Conservation (phyloP, 108 stramenopile species). For the Cyclotella choctawhatcheeana region DNA sequence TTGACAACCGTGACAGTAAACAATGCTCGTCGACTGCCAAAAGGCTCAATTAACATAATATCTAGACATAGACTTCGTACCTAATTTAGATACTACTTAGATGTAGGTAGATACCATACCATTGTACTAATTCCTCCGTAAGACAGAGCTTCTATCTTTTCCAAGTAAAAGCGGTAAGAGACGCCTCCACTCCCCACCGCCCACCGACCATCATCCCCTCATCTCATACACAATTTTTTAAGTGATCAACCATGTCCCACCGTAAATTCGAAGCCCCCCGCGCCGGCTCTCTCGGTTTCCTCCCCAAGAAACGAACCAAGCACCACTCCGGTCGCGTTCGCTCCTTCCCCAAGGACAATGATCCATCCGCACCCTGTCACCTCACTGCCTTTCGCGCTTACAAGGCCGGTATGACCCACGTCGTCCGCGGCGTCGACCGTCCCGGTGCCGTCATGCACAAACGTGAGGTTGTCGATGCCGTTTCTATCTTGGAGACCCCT, state of each 20-base stretch:
- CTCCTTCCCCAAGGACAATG: slow-evolving; percentile 96
- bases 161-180: too few species aligned
- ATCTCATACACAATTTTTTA: too few species aligned
- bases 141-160: too few species aligned
- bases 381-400: slow-evolving; percentile 99
- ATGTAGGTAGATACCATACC: too few species aligned
- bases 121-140: too few species aligned
- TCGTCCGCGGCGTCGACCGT: slow-evolving; percentile 97
- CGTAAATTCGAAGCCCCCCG: slow-evolving; percentile 99
- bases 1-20: too few species aligned
- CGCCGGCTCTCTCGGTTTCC: slow-evolving; percentile 94
- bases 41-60: too few species aligned
- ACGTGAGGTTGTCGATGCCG: slow-evolving; percentile 99
- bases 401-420: slow-evolving; percentile 99
- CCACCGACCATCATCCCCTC: too few species aligned
- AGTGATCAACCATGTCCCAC: slow-evolving; percentile 91
- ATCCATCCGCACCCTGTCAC: slow-evolving; percentile 88
- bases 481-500: slow-evolving; percentile 98
- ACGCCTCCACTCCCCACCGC: too few species aligned
- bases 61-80: too few species aligned
- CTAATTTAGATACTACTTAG: too few species aligned
- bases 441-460: slow-evolving; percentile 99
- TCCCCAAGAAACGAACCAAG: slow-evolving; percentile 99
- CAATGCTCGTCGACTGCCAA: too few species aligned
- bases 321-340: slow-evolving; percentile 97